phyloP scores from a whole-genome alignment of 2,329 filamentous ascomycete species.

The Tolypocladium ovalisporum region DNA sequence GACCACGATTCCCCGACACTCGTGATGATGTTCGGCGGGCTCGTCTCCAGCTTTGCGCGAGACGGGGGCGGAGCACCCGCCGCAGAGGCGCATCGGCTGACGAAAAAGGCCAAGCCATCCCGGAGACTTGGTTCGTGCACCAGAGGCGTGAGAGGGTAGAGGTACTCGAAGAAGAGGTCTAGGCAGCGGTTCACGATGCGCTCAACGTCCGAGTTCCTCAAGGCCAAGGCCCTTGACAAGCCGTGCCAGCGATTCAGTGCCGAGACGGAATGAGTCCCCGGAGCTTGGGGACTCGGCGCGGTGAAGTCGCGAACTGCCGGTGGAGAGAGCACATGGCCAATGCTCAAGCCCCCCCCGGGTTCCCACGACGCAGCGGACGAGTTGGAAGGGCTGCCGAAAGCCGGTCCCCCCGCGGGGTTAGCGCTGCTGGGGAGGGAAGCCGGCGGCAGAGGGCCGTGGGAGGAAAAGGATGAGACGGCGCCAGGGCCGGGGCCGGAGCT shows the following conservation, averaged over 20 bases:
- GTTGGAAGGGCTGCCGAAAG: conserved; percentile 8
- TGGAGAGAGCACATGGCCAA: conserved; percentile 13
- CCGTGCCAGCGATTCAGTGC: conserved; percentile 18
- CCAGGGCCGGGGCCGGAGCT: background rate
- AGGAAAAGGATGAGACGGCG: background rate
- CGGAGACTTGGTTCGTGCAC: conserved; percentile 29
- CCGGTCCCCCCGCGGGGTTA: background rate
- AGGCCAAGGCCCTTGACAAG: conserved; percentile 12
- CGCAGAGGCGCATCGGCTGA: conserved; percentile 3
- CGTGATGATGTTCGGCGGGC: background rate
- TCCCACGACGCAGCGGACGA: conserved; percentile 12
- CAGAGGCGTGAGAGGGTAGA: conserved; percentile 29
- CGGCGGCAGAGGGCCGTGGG: background rate
- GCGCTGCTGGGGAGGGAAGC: background rate
- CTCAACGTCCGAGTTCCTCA: conserved; percentile 14
- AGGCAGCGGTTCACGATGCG: conserved; percentile 21
- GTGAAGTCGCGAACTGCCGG: conserved; percentile 8
- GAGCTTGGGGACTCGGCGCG: conserved; percentile 1
- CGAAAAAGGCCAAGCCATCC: conserved; percentile 22
- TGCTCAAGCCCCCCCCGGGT: conserved; percentile 3
- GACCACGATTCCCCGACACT: conserved; percentile 3
- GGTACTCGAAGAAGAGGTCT: conserved; percentile 29
- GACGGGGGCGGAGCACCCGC: background rate
- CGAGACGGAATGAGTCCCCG: conserved; percentile 4
- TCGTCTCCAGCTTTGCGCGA: background rate